Evolutionary conservation across 257 asterid species (phyloP).

Genomic region (Lycium barbarum): DNA sequence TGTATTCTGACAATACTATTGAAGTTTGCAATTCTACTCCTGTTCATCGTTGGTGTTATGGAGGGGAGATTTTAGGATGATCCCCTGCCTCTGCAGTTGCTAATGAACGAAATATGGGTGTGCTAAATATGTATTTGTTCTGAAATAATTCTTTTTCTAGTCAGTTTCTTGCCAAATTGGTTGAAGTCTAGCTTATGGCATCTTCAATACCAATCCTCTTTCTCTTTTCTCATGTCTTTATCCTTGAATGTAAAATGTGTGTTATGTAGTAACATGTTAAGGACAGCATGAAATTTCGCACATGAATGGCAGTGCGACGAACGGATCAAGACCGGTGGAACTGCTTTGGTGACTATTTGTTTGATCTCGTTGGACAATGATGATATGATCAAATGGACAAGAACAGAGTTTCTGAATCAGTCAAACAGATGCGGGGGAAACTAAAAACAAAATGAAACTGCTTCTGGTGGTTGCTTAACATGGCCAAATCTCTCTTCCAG

Average conservation of each 20-base stretch:
- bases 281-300: neutral
- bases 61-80: constrained; percentile 21
- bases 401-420: neutral
- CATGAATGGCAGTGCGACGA: neutral
- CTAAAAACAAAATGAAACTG: neutral
- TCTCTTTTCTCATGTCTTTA: neutral
- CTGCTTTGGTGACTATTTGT: neutral
- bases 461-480: neutral
- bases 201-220: neutral
- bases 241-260: neutral
- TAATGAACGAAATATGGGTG: neutral
- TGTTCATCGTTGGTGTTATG: neutral
- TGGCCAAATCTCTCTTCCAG: neutral
- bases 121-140: neutral
- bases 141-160: neutral
- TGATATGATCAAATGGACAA: neutral
- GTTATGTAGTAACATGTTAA: neutral
- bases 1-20: constrained; percentile 2
- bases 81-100: neutral
- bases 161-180: neutral
- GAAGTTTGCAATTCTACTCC: neutral
- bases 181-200: neutral
- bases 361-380: neutral
- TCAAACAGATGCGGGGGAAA: neutral
- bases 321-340: neutral